Conservation (phyloP, 129 eudicot genomes). For the Mikania micrantha region DNA sequence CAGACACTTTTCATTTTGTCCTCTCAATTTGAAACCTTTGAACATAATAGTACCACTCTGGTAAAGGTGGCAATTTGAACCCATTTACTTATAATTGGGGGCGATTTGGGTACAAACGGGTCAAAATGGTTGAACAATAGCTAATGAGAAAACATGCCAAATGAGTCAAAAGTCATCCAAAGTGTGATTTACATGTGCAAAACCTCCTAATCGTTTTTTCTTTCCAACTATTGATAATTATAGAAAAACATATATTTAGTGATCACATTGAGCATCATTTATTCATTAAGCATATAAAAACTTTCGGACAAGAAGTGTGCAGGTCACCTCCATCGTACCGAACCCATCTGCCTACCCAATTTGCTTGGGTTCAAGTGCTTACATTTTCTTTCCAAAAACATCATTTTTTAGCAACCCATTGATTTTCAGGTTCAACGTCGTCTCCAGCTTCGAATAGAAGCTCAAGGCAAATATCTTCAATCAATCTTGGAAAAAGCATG, state of each 20-base stretch:
- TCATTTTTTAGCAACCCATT: background rate
- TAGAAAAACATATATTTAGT: background rate
- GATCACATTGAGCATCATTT: background rate
- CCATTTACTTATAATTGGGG: background rate
- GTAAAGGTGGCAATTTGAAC: background rate
- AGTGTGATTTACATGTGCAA: background rate
- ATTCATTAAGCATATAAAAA: background rate
- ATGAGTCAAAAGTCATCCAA: background rate
- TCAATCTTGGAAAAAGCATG: slow-evolving; percentile 87
- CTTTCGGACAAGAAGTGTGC: background rate
- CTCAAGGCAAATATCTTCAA: slow-evolving; percentile 80
- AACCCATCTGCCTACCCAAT: too few species aligned
- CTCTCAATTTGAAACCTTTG: background rate
- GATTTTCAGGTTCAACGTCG: slow-evolving; percentile 73
- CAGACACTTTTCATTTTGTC: background rate
- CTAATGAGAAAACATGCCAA: background rate
- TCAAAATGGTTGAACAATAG: background rate
- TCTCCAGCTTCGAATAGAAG: slow-evolving; percentile 84
- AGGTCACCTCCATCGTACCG: too few species aligned
- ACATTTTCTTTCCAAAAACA: background rate
- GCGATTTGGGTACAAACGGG: background rate
- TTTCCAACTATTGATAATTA: background rate
- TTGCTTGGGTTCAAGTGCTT: background rate
- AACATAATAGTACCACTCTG: background rate
- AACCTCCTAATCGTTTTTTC: background rate